A percentile compares a stretch with the other conserved stretches of the same genome.
Conservation (phyloP, 2,329 filamentous ascomycete species). For the Neopestalotiopsis rosae region DNA sequence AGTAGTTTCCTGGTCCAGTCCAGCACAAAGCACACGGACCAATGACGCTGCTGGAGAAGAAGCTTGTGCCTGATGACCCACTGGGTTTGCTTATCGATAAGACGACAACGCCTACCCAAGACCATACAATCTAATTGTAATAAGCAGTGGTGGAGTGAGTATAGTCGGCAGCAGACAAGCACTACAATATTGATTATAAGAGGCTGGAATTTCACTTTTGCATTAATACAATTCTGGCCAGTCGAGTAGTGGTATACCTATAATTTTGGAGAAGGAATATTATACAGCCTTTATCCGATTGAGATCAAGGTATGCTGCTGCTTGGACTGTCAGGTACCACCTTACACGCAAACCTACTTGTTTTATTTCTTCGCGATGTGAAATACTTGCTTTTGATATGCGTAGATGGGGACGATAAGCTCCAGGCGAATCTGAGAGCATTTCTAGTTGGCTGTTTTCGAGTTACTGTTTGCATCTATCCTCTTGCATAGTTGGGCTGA, state of each 20-base stretch:
- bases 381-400: too few relatives aligned
- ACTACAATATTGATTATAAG: background rate
- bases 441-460: too few relatives aligned
- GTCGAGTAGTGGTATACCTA: too few relatives aligned
- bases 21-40: background rate
- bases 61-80: slow-evolving; percentile 14
- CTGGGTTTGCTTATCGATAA: slow-evolving; percentile 2
- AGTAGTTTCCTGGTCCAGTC: background rate
- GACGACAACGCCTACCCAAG: background rate
- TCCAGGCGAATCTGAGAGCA: too few relatives aligned
- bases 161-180: background rate
- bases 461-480: background rate
- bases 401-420: too few relatives aligned
- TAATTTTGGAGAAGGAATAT: too few relatives aligned
- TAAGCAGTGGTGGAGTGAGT: background rate
- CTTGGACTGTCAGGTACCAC: too few relatives aligned
- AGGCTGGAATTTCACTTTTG: background rate
- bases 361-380: too few relatives aligned
- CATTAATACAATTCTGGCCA: too few relatives aligned
- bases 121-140: slow-evolving; percentile 4
- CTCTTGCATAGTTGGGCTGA: background rate
- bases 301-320: too few relatives aligned
- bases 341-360: too few relatives aligned
- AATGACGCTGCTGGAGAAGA: slow-evolving; percentile 10
- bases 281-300: too few relatives aligned